Base-by-base conservation (phyloP, 2,329 filamentous ascomycete species). In the Hawksworthiomyces lignivorus region DNA sequence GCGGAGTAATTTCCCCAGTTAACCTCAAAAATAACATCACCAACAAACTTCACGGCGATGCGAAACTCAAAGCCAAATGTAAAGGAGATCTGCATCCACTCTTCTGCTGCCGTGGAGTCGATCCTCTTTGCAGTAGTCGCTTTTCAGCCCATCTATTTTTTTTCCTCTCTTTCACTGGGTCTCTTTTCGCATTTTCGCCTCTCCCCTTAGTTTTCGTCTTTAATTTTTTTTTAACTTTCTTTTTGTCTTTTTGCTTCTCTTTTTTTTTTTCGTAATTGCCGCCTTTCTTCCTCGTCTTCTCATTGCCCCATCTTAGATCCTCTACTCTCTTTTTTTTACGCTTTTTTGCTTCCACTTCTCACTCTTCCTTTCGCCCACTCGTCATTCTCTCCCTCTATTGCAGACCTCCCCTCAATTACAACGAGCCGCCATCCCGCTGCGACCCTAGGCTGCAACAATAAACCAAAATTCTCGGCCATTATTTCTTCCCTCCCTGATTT, bases 341-440 rank as follows among this genome's bases (percentile, higher is more conserved):
- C 10, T 24, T 28, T 34, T 20, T 37, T 12, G 15, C 30, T 30
- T 38, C 27, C 26, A 17, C 29, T 30, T 29, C 39, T 17, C 18
- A 20, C 24, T 45, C 51, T 46, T 42, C 45, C 50, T 50, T 53
- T 53, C 47, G 18, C 22, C 20, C 18, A 5, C n/a, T 26, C 39
- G 32, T 33, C 39, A 17, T 21, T 26, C 38, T 19, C 17, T 35
- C 29, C 9, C 19, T 29, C 22, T 18, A 20, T 41, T 37, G 32
- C 32, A 33, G 22, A 22, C 34, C 21, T 14, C 41, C 20, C 24
- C 26, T 36, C 36, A 32, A 26, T 31, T 40, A 27, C 41, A 35
- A 34, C 32, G 31, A 44, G 21, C 43, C 43, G 43, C 37, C 28
- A 14, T 33, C 22, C 36, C 24, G 24, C 8, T 26, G 24, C 24